phyloP scores from a whole-genome alignment of 2,329 filamentous ascomycete species.

The Diaporthe velutina region DNA sequence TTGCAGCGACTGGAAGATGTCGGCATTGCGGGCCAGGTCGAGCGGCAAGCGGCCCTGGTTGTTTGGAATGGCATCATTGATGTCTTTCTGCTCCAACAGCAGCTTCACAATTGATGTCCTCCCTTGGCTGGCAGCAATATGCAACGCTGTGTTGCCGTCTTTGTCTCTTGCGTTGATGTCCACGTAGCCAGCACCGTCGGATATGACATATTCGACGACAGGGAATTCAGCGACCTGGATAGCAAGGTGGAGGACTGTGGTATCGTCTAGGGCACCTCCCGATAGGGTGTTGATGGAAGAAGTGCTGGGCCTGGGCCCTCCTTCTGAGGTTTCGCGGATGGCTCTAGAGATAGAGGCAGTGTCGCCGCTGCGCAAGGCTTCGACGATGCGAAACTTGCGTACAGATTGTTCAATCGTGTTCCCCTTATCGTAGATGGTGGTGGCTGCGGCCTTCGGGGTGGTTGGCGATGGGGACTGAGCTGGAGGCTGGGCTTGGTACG shows the following conservation, averaged over 20 bases:
- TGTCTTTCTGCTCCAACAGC: conserved; percentile 82
- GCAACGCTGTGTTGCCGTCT: conserved; percentile 94
- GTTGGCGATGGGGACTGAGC: conserved; percentile 50
- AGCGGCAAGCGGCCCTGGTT: conserved; percentile 86
- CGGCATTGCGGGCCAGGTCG: conserved; percentile 89
- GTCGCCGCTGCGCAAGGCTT: conserved; percentile 90
- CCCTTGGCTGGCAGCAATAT: conserved; percentile 87
- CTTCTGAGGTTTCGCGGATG: conserved; percentile 75
- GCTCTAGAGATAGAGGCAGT: conserved; percentile 90
- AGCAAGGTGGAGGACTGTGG: conserved; percentile 90
- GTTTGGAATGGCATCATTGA: conserved; percentile 92
- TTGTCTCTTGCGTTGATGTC: conserved; percentile 93
- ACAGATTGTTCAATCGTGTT: conserved; percentile 90
- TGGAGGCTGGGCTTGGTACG: conserved; percentile 46
- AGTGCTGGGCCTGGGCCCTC: conserved; percentile 64
- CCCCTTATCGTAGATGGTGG: conserved; percentile 54
- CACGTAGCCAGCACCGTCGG: conserved; percentile 74
- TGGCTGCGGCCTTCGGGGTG: conserved; percentile 39
- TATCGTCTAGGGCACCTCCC: conserved; percentile 75
- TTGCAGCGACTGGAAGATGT: conserved; percentile 96
- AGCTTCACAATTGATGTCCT: conserved; percentile 84
- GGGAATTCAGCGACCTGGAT: conserved; percentile 95
- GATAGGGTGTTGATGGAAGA: conserved; percentile 63
- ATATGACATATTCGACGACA: conserved; percentile 95
- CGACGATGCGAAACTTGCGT: conserved; percentile 92